These are phyloP conservation scores for Pseudozyma pruni DNA, from an alignment of 1,284 basidiomycete genomes.

Conservation along the genomic window DNA sequence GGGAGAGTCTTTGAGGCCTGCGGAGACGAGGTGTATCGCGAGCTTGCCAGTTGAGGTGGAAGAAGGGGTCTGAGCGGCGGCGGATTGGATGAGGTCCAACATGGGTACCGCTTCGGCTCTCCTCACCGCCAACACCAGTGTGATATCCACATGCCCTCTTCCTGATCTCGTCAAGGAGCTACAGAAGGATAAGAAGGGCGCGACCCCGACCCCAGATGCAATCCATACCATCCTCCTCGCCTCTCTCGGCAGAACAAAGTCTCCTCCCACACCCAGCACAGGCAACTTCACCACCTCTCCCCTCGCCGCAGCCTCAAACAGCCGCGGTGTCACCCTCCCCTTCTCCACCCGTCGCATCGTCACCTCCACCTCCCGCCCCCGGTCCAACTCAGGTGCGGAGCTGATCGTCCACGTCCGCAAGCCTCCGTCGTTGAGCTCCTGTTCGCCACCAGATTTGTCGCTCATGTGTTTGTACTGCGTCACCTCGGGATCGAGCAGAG, in stretches of 20 bases:
- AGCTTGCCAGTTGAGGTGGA: neutral
- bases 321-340: slow-evolving; percentile 27
- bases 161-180: neutral
- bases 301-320: slow-evolving; percentile 14
- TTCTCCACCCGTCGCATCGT: slow-evolving; percentile 28
- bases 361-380: slow-evolving; percentile 4
- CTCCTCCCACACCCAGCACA: slow-evolving; percentile 31
- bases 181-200: slow-evolving; percentile 32
- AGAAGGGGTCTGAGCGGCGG: neutral
- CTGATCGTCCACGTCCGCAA: slow-evolving; percentile 44
- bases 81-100: slow-evolving; percentile 14
- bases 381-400: slow-evolving; percentile 23
- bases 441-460: slow-evolving; percentile 33
- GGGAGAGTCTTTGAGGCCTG: slow-evolving; percentile 11
- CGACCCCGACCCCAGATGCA: slow-evolving; percentile 25
- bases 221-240: slow-evolving; percentile 17
- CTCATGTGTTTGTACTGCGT: slow-evolving; percentile 49
- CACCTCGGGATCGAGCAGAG: slow-evolving; percentile 18
- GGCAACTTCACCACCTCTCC: slow-evolving; percentile 8
- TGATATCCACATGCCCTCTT: slow-evolving; percentile 1
- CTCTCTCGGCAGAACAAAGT: slow-evolving; percentile 9
- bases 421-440: slow-evolving; percentile 43
- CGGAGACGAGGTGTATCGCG: slow-evolving; percentile 21
- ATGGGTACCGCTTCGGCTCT: slow-evolving; percentile 17
- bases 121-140: slow-evolving; percentile 20